These are phyloP conservation scores for Aspergillus piperis DNA, from an alignment of 2,329 filamentous ascomycete species.

Conservation along the genomic window DNA sequence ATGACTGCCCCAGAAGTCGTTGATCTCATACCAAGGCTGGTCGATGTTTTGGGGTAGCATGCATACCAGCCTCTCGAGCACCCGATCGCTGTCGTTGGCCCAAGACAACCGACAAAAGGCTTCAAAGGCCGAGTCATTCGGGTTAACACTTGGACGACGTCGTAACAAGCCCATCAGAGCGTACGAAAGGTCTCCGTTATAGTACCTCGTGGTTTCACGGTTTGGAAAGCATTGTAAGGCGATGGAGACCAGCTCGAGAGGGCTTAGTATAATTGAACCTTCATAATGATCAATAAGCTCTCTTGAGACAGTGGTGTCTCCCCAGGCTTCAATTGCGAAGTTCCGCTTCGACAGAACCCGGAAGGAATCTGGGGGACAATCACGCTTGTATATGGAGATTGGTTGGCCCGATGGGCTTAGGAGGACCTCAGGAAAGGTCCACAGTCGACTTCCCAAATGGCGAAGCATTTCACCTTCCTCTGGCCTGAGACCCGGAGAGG, in stretches of 20 bases:
- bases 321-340: constrained; percentile 34
- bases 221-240: constrained; percentile 45
- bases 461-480: constrained; percentile 29
- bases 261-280: constrained; percentile 42
- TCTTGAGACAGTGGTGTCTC: constrained; percentile 40
- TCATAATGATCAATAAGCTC: constrained; percentile 52
- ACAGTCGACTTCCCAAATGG: constrained; percentile 49
- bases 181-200: constrained; percentile 47
- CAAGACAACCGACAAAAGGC: constrained; percentile 52
- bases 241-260: constrained; percentile 45
- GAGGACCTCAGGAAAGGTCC: constrained; percentile 51
- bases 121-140: constrained; percentile 47
- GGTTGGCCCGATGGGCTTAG: constrained; percentile 22
- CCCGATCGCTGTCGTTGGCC: constrained; percentile 47
- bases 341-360: too few species aligned
- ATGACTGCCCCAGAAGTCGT: constrained; percentile 45
- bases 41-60: constrained; percentile 37
- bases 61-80: constrained; percentile 51
- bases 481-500: too few species aligned
- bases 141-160: constrained; percentile 42
- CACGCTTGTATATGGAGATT: too few species aligned
- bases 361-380: too few species aligned
- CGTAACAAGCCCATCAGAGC: constrained; percentile 51
- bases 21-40: constrained; percentile 41
- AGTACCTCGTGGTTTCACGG: constrained; percentile 40